Percentiles rank a stretch among this genome's conserved stretches.
Evolutionary conservation across 2,329 filamentous ascomycete genomes (phyloP).

Genomic region (Botrytis sinoallii): DNA sequence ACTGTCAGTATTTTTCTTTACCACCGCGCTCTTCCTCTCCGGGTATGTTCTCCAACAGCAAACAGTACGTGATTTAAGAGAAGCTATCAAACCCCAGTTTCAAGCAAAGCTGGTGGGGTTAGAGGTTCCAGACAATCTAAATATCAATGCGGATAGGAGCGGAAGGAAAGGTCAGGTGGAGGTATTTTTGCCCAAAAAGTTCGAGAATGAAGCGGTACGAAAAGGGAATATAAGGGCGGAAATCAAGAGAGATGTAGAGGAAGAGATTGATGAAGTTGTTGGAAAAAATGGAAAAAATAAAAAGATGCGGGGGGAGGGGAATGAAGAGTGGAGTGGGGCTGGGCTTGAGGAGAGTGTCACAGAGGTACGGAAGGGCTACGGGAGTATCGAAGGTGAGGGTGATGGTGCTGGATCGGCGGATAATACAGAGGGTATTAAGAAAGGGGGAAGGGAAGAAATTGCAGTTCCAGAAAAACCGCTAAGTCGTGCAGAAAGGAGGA

Average conservation of each 20-base stretch:
- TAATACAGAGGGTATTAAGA: conserved; percentile 49
- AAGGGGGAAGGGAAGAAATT: conserved; percentile 33
- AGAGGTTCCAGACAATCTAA: conserved; percentile 6
- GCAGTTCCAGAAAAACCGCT: conserved; percentile 22
- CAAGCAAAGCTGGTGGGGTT: conserved; percentile 23
- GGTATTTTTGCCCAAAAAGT: conserved; percentile 25
- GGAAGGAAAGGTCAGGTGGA: conserved; percentile 21
- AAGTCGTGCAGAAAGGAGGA: conserved; percentile 44
- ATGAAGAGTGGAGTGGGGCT: background rate
- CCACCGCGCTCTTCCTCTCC: conserved; percentile 77
- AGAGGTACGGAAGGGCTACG: background rate
- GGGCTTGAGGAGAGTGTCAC: background rate
- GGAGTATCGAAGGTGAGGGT: conserved; percentile 1
- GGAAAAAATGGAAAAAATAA: background rate
- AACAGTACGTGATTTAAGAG: conserved; percentile 73
- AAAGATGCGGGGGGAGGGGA: background rate
- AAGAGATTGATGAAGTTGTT: background rate
- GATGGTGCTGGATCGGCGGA: conserved; percentile 44
- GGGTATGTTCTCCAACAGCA: conserved; percentile 87
- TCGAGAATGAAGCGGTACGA: background rate
- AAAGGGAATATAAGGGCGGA: background rate
- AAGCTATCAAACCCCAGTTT: conserved; percentile 53
- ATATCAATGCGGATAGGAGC: conserved; percentile 1
- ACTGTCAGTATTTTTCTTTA: conserved; percentile 68
- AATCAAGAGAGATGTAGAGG: background rate